Base-by-base conservation (phyloP, 805 yeast genomes). In the Wickerhamomyces queroliae region DNA sequence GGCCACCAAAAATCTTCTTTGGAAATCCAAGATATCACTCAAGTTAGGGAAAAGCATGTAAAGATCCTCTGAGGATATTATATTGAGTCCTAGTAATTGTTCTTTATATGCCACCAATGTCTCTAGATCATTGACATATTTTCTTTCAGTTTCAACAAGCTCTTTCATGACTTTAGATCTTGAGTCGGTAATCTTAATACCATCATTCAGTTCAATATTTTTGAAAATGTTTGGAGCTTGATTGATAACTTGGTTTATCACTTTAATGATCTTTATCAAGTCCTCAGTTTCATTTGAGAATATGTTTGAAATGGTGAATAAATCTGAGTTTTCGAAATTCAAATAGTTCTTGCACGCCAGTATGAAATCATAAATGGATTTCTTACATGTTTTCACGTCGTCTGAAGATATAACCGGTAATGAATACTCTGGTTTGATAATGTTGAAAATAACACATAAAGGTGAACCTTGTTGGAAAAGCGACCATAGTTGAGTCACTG, bases 381-480 rank as follows among this genome's bases (percentile, higher is more conserved):
- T 83, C 55, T 93, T 93, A 63, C 95, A 86, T 36, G 83, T 74
- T 54, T 87, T 81, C 45, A 86, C 57, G 57, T 91, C 96, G 55
- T 84, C 91, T 25, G 91, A 78, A 16, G 83, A 75, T 7, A 83
- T 76, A 13, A 80, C 73, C 2, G 82, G 72, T 33, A 83, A 66
- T 39, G 80, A 76, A 39, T 72, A 70, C 28, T 70, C 71, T 2
- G 82, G 80, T 39, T 70, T 70, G 17, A 88, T 71, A 12, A 78
- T 67, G 62, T 93, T 91, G 67, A 83, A 87, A 7, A 91, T 66
- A 31, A 87, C 74, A 60, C 98, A 90, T 31, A 93, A 67, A 4
- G 98, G 95, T 2, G 95, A 82, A 10, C 98, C 99, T 53, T 85
- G 88, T 53, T 91, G 95, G 53, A 93, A 80, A 25, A 93, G 66